A percentile compares a stretch with the other conserved stretches of the same genome.
Conservation (phyloP, 371 early-diverging fungal genomes). For the Paraphysoderma sedebokerense region DNA sequence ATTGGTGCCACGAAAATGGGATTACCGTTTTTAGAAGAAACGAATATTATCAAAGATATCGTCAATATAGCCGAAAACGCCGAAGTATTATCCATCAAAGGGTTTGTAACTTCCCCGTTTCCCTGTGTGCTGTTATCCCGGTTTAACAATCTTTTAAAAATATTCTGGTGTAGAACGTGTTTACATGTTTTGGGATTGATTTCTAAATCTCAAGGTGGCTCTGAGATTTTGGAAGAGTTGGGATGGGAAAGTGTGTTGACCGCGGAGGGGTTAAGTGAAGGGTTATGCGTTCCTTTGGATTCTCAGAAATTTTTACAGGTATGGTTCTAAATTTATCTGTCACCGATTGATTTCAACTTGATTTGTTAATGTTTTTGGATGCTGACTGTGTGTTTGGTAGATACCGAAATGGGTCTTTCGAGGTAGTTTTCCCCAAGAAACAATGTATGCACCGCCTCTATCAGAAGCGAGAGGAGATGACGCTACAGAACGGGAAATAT, state of each 20-base stretch:
- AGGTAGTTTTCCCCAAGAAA: constrained; percentile 2
- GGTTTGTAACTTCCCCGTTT: constrained; percentile 34
- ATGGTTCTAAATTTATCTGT: constrained; percentile 1
- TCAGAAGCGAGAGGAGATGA: constrained; percentile 20
- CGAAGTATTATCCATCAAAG: constrained; percentile 50
- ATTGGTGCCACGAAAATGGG: constrained; percentile 57
- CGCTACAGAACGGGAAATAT: constrained; percentile 39
- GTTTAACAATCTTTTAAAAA: neutral
- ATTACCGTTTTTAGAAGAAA: constrained; percentile 45
- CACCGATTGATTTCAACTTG: constrained; percentile 11
- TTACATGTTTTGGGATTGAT: constrained; percentile 58
- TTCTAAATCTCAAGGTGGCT: constrained; percentile 45
- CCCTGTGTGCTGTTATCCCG: neutral
- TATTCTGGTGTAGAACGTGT: constrained; percentile 34
- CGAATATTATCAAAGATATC: constrained; percentile 49
- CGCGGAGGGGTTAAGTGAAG: constrained; percentile 20
- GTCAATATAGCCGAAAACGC: constrained; percentile 45
- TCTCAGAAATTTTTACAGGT: constrained; percentile 39
- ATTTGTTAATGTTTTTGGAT: constrained; percentile 39
- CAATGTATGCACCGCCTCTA: constrained; percentile 24
- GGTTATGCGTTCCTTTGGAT: constrained; percentile 48
- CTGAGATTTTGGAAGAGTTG: constrained; percentile 46
- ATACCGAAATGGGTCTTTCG: neutral
- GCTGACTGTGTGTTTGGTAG: neutral
- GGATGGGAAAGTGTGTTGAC: constrained; percentile 58